Evolutionary conservation across 179 eudicot species (phyloP), one percentile per base, ranked within the genome.

Genomic region (Carnegiea gigantea): DNA sequence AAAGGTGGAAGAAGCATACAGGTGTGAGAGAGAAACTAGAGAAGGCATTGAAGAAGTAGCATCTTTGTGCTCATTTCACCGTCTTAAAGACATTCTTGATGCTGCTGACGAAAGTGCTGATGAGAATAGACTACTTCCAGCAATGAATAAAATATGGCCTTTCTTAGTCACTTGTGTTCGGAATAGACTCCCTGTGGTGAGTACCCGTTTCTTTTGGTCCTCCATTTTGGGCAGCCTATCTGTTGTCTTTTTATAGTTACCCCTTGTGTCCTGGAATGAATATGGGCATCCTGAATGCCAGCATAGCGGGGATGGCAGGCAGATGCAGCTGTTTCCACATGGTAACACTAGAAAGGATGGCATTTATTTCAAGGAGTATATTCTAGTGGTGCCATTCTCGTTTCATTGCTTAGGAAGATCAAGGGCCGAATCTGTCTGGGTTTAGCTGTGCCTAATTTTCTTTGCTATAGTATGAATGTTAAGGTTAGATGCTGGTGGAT

Each of bases 91-190:
- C 83, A 73, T 89, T 76, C 85, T 94, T 36, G 94, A 89, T 73
- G 89, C 92, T 33, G 89, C 90, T 70, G 95, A 90, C 13, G 90
- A 92, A 77, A 95, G 82, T 81, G 78, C 89, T 46, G 91, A 82
- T 73, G 99, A 96, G 81, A 96, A 94, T 78, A 89, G 96, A 86
- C 86, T 94, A 85, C 98, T 96, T 78, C 99, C 99, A 54, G 96
- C 96, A 76, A 87, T 91, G 91, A 96, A 96, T 83, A 94, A 90
- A 81, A 86, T 96, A 60, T 96, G 99, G 99, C 98, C 98, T 51
- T 96, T 89, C 83, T 82, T 94, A 85, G 89, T 96, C 82, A 85
- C 93, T 23, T 94, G 98, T 83, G 80, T 91, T 36, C 90, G 83
- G 82, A 94, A 90, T 84, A 86, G 86, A 86, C 88, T 86, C 83